Conservation (phyloP, 176 grass and related monocot species). For the Areca catechu region DNA sequence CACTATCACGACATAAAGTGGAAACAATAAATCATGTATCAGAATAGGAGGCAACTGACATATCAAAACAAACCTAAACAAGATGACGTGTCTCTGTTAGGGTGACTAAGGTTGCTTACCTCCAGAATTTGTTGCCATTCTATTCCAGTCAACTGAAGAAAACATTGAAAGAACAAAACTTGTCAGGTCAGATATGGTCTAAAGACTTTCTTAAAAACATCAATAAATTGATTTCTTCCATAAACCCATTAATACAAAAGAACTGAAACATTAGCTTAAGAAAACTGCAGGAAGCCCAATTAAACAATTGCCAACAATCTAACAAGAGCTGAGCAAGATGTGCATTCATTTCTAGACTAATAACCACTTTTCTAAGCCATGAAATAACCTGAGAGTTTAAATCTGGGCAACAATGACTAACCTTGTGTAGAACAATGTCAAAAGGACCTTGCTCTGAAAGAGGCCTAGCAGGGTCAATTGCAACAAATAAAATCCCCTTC, state of each 20-base stretch:
- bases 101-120: constrained; percentile 28
- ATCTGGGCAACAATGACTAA: constrained; percentile 4
- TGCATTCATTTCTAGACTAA: too few relatives aligned
- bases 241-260: too few relatives aligned
- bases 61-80: neutral
- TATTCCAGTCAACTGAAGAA: constrained; percentile 51
- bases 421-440: constrained; percentile 95
- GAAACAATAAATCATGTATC: too few relatives aligned
- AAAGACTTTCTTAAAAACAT: too few relatives aligned
- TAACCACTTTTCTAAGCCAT: too few relatives aligned
- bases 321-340: too few relatives aligned
- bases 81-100: neutral
- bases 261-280: too few relatives aligned
- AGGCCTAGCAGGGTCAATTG: constrained; percentile 52
- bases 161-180: constrained; percentile 24
- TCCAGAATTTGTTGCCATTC: constrained; percentile 83
- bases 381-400: too few relatives aligned
- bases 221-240: too few relatives aligned
- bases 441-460: constrained; percentile 88
- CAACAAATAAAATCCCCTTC: constrained; percentile 76
- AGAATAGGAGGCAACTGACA: too few relatives aligned
- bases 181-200: neutral
- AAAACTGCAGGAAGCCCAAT: too few relatives aligned
- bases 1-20: neutral
- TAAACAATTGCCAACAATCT: too few relatives aligned